These are phyloP conservation scores for Phaeotremella skinneri DNA, from an alignment of 768 basidiomycete species.

Conservation along the genomic window DNA sequence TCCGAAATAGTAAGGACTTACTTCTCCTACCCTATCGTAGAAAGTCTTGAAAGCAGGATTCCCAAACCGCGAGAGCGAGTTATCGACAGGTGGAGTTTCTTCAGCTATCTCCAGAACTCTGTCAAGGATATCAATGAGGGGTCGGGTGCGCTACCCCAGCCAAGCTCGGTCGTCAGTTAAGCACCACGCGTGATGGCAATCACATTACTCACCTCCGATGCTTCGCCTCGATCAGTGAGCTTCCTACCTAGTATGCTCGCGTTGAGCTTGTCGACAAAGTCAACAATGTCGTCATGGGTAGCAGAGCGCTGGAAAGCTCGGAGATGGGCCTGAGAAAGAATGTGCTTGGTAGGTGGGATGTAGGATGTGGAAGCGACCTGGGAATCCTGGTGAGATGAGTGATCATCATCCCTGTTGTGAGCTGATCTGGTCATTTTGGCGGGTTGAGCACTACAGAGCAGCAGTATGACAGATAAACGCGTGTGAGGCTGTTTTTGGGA, in stretches of 20 bases:
- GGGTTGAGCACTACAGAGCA: no score
- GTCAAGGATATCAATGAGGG: conserved; percentile 66
- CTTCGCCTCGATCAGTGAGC: conserved; percentile 63
- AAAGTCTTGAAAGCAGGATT: conserved; percentile 95
- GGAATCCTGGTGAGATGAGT: neutral
- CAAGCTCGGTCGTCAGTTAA: conserved; percentile 5
- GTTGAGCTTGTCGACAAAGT: conserved; percentile 74
- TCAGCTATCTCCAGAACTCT: conserved; percentile 65
- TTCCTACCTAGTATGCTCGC: conserved; percentile 71
- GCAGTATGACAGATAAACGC: no score
- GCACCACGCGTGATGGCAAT: neutral
- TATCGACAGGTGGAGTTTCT: conserved; percentile 80
- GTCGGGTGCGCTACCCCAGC: conserved; percentile 65
- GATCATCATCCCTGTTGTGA: neutral
- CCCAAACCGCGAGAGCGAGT: conserved; percentile 85
- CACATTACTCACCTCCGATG: conserved; percentile 60
- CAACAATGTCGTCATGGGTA: conserved; percentile 66
- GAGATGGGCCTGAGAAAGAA: conserved; percentile 74
- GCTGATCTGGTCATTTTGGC: neutral
- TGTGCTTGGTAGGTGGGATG: conserved; percentile 57
- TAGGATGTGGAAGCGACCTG: conserved; percentile 10
- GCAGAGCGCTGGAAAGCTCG: conserved; percentile 73
- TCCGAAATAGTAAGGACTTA: conserved; percentile 38
- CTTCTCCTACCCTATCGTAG: conserved; percentile 76
- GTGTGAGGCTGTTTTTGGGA: no score